Percentiles rank a stretch among this genome's conserved stretches.
These are phyloP conservation scores for Malus hybrid DNA, from an alignment of 331 rosid genomes.

Conservation along the genomic window DNA sequence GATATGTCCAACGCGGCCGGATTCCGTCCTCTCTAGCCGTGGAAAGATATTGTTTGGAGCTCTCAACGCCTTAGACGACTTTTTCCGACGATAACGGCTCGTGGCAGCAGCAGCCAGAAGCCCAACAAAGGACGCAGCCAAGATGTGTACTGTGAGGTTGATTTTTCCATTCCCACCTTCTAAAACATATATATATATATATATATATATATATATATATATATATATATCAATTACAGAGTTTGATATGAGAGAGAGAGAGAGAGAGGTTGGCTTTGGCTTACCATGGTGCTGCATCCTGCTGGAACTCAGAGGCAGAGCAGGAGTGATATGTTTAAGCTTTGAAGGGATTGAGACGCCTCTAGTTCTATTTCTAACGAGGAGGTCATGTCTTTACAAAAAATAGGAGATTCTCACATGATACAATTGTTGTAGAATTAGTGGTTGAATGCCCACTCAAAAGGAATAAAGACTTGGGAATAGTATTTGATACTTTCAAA, in stretches of 20 bases:
- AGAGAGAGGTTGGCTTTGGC: not conserved
- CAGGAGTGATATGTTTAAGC: not conserved
- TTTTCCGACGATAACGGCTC: not conserved
- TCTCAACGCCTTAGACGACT: not conserved
- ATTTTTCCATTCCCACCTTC: conserved; percentile 28
- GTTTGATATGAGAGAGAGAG: not conserved
- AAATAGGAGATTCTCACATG: too few relatives aligned
- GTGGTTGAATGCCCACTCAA: too few relatives aligned
- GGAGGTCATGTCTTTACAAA: too few relatives aligned
- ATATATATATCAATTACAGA: not conserved
- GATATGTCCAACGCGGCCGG: conserved; percentile 45
- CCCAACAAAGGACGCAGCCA: conserved; percentile 34
- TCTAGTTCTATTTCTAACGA: too few relatives aligned
- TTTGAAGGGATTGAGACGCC: not conserved
- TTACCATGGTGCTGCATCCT: conserved; percentile 6
- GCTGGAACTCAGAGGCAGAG: not conserved
- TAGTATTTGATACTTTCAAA: too few relatives aligned
- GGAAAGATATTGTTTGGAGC: conserved; percentile 28
- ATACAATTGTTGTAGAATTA: too few relatives aligned
- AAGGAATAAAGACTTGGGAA: too few relatives aligned
- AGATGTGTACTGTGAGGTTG: conserved; percentile 2
- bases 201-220: too few relatives aligned
- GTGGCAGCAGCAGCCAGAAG: conserved; percentile 20
- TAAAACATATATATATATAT: not conserved
- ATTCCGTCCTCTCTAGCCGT: conserved; percentile 21